A percentile compares a stretch with the other conserved stretches of the same genome.
Evolutionary conservation across 495 filamentous ascomycete species (phyloP).

Genomic region (Collariella sp.): DNA sequence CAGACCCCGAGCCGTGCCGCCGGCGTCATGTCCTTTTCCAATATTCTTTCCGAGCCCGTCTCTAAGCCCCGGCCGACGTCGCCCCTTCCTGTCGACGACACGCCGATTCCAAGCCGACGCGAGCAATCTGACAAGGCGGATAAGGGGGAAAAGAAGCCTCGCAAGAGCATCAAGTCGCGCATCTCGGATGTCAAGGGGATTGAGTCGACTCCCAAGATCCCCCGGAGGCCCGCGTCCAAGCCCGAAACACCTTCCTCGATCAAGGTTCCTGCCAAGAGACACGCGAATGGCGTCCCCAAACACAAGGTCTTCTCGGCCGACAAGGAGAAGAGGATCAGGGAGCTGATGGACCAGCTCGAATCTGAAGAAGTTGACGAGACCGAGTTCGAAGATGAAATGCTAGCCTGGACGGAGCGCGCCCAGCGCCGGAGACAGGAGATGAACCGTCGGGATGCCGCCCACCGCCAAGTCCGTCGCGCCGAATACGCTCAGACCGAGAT

Average conservation of each 20-base stretch:
- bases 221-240: constrained; percentile 35
- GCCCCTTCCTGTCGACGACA: constrained; percentile 26
- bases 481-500: constrained; percentile 28
- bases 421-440: constrained; percentile 56
- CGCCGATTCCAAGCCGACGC: constrained; percentile 20
- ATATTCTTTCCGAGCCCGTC: constrained; percentile 68
- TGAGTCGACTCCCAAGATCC: constrained; percentile 32
- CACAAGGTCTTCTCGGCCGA: constrained; percentile 49
- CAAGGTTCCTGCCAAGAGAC: constrained; percentile 40
- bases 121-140: constrained; percentile 16
- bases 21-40: constrained; percentile 87
- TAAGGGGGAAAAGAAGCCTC: constrained; percentile 26
- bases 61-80: constrained; percentile 39
- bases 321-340: constrained; percentile 59
- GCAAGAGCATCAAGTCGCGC: constrained; percentile 37
- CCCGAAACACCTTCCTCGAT: constrained; percentile 39
- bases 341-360: constrained; percentile 58
- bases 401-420: constrained; percentile 44
- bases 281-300: constrained; percentile 43
- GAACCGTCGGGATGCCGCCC: constrained; percentile 46
- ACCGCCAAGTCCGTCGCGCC: constrained; percentile 44
- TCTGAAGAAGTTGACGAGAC: constrained; percentile 56
- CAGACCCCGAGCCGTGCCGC: constrained; percentile 59
- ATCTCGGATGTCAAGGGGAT: constrained; percentile 33
- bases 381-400: constrained; percentile 51